Base-by-base conservation (phyloP, 2,329 filamentous ascomycete species). In the Aspergillus pseudoterreus region DNA sequence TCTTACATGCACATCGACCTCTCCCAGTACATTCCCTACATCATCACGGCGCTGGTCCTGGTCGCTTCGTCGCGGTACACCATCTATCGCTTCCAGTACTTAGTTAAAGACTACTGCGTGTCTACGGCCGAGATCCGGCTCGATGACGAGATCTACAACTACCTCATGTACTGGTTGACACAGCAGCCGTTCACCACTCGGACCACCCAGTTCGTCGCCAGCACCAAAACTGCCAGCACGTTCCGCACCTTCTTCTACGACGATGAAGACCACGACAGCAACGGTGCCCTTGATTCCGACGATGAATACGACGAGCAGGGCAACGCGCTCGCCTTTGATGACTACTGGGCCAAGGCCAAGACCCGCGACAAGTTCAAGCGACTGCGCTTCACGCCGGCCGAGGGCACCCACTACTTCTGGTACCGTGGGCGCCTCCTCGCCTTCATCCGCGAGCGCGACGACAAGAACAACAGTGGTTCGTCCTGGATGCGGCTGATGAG, bases 71-170 rank as follows among this genome's bases (percentile, higher is more conserved):
- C 79, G 71, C 75, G 75, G 54, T 85, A 85, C 57, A 63, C 80
- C 42, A 45, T 76, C 48, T 66, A 72, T 2, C 78, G 76, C 58
- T 51, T 81, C 11, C 79, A 75, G 71, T 64, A 67, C 1, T 66
- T 78, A 36, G 56, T 84, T 27, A 74, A 80, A 39, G 61, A 71
- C 5, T 73, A 86, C 59, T 78, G 86, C 59, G 83, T 87, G 75
- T 86, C 82, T 3, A 82, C 79, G 1, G 84, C 85, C 15, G 82
- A 85, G 58, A 81, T 90, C 36, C 79, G 83, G 42, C 78, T 82
- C 24, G 84, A 88, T 51, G 86, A 90, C 59, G 86, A 89, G 64
- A 82, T 87, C 51, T 89, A 87, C 72, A 85, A 85, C 63, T 86
- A 87, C 61, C 62, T 88, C 38, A 87, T 88, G 83, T 77, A 76